Evolutionary conservation across 371 early-diverging fungal genomes (phyloP), one percentile per base, ranked within the genome.

Genomic region (Funneliformis caledonium): DNA sequence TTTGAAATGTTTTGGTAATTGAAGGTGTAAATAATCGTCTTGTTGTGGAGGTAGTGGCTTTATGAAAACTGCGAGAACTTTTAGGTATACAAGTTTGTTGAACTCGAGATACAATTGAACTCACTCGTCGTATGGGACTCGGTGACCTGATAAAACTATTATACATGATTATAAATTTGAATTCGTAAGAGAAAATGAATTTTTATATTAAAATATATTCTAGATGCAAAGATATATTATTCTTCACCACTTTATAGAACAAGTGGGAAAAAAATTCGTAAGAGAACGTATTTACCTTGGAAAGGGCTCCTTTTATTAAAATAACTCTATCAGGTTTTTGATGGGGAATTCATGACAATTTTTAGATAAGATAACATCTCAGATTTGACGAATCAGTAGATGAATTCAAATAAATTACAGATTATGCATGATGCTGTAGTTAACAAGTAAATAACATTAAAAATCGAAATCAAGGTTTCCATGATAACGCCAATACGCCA

Each of bases 111-210:
- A 69, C 16, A 26, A 31, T 64, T 10, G 48, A 19, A 50, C 50
- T 31, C 31, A 52, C 31, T 42, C 50, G 31, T 31, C 72, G 72
- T 14, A 72, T 47, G 12, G 72, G 72, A 52, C 72, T 72, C 6
- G 72, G 72, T 2, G 72, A 72, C 12, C 72, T 33, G 5, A 72
- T 52, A 50, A 47, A 72, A 72, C 52, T 72, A 22, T 52, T 33
- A 52, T 50, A 72, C 72, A 72, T 72, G 12, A 45, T 69, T 56
- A 56, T 56, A 16, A 19, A 19, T 56, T 56, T 56, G 12, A 4
- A 16, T 56, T 56, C 19, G 56, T 56, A 7, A 12, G 14, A 14
- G 12, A 16, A 2, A 14, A 1, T 14, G 16, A 52, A 52, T 52
- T 4, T 14, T 11, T 50, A 50, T 50, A 11, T n/a, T n/a, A n/a